phyloP scores from a whole-genome alignment of 352 stramenopile genomes.

The Phytophthora pluvialis region DNA sequence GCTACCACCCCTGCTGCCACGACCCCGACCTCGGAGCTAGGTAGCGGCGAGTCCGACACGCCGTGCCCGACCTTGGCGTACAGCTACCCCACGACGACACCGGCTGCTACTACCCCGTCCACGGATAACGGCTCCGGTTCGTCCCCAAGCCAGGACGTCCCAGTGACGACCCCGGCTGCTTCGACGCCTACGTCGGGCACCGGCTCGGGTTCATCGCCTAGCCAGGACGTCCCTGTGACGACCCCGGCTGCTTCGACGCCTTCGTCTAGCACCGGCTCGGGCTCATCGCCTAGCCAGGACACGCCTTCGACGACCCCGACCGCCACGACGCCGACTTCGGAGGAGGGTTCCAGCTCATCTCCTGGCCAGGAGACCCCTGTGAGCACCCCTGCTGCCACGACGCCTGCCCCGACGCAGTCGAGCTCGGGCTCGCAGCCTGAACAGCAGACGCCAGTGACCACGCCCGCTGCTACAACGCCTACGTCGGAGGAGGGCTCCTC shows the following conservation, averaged over 20 bases:
- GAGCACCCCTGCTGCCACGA: slow-evolving; percentile 7
- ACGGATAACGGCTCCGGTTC: slow-evolving; percentile 5
- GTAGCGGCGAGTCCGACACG: slow-evolving; percentile 18
- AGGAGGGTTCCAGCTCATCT: slow-evolving; percentile 6
- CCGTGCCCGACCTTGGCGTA: slow-evolving; percentile 34
- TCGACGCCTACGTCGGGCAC: slow-evolving; percentile 11
- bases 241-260: background rate
- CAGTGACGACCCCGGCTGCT: background rate
- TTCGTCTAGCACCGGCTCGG: background rate
- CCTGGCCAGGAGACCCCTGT: background rate
- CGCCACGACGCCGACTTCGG: slow-evolving; percentile 2
- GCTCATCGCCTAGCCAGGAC: slow-evolving; percentile 10
- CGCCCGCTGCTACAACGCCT: slow-evolving; percentile 6
- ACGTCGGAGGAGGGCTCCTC: background rate
- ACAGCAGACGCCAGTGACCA: background rate
- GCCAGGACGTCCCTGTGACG: background rate
- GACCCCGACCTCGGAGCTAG: background rate
- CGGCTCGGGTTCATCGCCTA: background rate
- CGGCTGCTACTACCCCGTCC: slow-evolving; percentile 1
- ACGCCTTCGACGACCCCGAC: slow-evolving; percentile 7
- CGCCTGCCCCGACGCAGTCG: background rate
- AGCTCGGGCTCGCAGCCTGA: slow-evolving; percentile 10
- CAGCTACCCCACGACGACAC: slow-evolving; percentile 18
- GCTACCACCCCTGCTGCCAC: slow-evolving; percentile 12
- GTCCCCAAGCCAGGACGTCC: background rate